phyloP scores from a whole-genome alignment of 495 filamentous ascomycete species.

The Zalerion maritima region DNA sequence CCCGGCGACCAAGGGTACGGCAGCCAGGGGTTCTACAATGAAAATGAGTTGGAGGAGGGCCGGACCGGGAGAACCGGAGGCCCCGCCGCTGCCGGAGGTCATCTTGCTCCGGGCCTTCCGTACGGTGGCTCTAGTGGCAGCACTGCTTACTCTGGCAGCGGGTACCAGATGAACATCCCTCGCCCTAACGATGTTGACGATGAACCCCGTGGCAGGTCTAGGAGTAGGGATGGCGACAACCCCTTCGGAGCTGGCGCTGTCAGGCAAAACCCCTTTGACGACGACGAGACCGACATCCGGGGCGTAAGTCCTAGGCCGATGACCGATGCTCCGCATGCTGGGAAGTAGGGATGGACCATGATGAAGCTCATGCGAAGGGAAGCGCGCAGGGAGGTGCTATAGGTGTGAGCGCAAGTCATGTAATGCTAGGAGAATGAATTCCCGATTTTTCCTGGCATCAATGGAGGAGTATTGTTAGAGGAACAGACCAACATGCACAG shows the following conservation, averaged over 20 bases:
- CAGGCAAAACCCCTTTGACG: conserved; percentile 38
- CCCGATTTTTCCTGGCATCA: too few relatives aligned
- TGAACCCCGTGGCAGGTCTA: conserved; percentile 17
- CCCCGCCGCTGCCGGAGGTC: conserved; percentile 3
- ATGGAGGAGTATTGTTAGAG: too few relatives aligned
- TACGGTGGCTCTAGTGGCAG: conserved; percentile 8
- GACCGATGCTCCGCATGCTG: too few relatives aligned
- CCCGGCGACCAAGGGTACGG: conserved; percentile 43
- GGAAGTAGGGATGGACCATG: too few relatives aligned
- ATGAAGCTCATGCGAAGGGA: too few relatives aligned
- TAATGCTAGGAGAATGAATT: too few relatives aligned
- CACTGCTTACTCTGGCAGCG: conserved; percentile 17
- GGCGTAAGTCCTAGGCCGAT: conserved; percentile 44
- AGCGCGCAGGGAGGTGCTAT: too few relatives aligned
- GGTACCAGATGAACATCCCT: conserved; percentile 32
- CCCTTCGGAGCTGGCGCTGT: conserved; percentile 1
- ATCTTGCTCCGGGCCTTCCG: conserved; percentile 3
- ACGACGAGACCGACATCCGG: conserved; percentile 38
- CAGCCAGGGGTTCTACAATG: conserved; percentile 40
- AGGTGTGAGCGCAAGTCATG: too few relatives aligned
- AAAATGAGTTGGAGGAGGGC: conserved; percentile 42
- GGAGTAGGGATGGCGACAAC: conserved; percentile 14
- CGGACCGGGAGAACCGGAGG: conserved; percentile 4
- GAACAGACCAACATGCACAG: too few relatives aligned
- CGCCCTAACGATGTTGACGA: conserved; percentile 8